phyloP scores from a whole-genome alignment of 441 rosid species.

The Manihot esculenta region DNA sequence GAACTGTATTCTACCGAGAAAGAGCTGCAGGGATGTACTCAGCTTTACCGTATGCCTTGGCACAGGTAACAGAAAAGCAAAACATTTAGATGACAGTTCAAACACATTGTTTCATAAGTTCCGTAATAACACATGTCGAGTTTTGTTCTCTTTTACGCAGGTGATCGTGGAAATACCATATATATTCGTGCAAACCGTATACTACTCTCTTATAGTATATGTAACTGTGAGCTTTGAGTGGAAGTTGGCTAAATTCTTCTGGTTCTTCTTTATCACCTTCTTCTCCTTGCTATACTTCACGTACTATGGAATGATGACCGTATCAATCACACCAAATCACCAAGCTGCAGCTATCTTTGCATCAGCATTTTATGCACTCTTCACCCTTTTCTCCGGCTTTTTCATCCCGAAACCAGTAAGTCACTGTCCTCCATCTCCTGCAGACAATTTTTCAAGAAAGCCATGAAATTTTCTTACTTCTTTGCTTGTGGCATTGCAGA shows the following conservation, averaged over 20 bases:
- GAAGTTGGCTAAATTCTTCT: constrained; percentile 56
- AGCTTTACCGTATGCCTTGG: constrained; percentile 75
- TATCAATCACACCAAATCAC: constrained; percentile 65
- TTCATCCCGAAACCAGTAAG: constrained; percentile 74
- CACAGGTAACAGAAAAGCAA: constrained; percentile 50
- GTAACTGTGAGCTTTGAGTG: constrained; percentile 70
- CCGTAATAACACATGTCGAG: neutral
- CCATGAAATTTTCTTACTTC: no score
- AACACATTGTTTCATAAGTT: neutral
- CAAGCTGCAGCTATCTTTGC: constrained; percentile 74
- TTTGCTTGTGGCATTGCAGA: neutral
- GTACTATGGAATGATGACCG: constrained; percentile 83
- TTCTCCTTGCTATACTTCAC: constrained; percentile 82
- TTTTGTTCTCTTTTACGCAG: constrained; percentile 34
- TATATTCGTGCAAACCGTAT: constrained; percentile 52
- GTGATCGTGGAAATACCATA: constrained; percentile 67
- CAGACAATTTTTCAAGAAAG: neutral
- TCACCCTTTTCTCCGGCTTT: constrained; percentile 74
- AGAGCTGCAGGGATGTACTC: constrained; percentile 57
- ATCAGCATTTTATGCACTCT: constrained; percentile 57
- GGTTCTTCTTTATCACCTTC: constrained; percentile 72
- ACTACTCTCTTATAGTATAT: constrained; percentile 55
- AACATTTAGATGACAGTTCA: neutral
- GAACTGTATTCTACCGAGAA: constrained; percentile 26
- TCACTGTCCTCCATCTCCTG: neutral